These are phyloP conservation scores for Friedmanniomyces endolithicus DNA, from an alignment of 495 filamentous ascomycete genomes.

Conservation along the genomic window DNA sequence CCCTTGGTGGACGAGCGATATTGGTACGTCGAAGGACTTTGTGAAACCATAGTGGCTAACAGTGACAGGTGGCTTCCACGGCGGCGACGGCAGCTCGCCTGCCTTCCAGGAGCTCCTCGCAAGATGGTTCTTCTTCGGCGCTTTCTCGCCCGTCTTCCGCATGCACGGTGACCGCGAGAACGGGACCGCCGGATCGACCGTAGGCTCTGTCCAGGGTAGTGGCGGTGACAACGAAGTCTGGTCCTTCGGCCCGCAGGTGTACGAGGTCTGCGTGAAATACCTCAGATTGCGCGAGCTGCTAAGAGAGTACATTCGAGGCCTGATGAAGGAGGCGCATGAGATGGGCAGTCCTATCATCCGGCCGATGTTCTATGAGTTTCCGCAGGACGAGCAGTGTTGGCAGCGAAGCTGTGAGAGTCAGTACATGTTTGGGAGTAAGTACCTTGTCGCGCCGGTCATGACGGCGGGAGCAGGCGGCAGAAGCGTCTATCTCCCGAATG, in stretches of 20 bases:
- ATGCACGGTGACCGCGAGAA: conserved; percentile 49
- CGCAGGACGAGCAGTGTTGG: conserved; percentile 37
- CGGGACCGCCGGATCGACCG: not conserved
- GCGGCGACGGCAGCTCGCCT: conserved; percentile 40
- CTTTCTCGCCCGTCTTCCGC: conserved; percentile 49
- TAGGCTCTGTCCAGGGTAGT: conserved; percentile 1
- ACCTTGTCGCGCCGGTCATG: conserved; percentile 42
- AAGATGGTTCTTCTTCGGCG: conserved; percentile 50
- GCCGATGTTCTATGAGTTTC: conserved; percentile 46
- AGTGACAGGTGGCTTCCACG: conserved; percentile 39
- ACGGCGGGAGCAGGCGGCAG: conserved; percentile 12
- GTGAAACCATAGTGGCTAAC: too few species aligned
- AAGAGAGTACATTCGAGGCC: conserved; percentile 36
- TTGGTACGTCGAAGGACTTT: conserved; percentile 21
- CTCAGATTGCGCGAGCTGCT: conserved; percentile 41
- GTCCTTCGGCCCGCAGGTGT: conserved; percentile 45
- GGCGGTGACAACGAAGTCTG: conserved; percentile 46
- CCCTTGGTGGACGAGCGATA: conserved; percentile 50
- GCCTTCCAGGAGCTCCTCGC: conserved; percentile 45
- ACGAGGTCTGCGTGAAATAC: conserved; percentile 44
- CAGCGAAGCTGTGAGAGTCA: conserved; percentile 34
- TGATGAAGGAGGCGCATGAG: conserved; percentile 45
- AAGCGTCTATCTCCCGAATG: conserved; percentile 37
- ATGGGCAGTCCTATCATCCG: conserved; percentile 44
- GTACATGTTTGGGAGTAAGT: conserved; percentile 44